Evolutionary conservation across 2,329 filamentous ascomycete species (phyloP).

Genomic region (Aspergillus fumigatiaffinis): DNA sequence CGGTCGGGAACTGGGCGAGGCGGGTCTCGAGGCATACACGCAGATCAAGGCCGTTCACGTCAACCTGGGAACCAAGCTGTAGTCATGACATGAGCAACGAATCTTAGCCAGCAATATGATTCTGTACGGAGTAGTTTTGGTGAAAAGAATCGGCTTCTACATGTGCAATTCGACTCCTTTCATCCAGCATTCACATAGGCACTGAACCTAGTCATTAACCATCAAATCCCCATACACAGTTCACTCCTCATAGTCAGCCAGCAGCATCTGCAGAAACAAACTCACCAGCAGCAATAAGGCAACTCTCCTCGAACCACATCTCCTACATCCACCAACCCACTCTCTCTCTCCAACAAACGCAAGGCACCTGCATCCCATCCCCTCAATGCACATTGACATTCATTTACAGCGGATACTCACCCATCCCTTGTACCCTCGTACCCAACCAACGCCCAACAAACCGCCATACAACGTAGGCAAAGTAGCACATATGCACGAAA

Average conservation of each 20-base stretch:
- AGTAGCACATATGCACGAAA: not conserved
- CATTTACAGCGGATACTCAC: too few species aligned
- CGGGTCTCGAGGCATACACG: slow-evolving; percentile 58
- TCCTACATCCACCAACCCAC: too few species aligned
- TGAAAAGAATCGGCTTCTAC: not conserved
- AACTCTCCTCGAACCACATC: not conserved
- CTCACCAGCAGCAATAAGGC: too few species aligned
- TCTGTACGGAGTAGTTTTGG: too few species aligned
- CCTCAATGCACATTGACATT: not conserved
- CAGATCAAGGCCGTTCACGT: slow-evolving; percentile 53
- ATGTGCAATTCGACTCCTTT: not conserved
- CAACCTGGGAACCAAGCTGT: slow-evolving; percentile 42
- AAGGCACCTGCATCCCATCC: too few species aligned
- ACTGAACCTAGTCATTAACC: too few species aligned
- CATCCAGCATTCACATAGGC: not conserved
- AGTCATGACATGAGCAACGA: slow-evolving; percentile 7
- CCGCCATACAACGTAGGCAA: not conserved
- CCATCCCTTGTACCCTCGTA: not conserved
- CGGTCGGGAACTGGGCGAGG: slow-evolving; percentile 58
- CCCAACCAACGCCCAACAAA: not conserved
- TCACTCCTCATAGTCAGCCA: too few species aligned
- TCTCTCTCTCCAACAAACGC: not conserved
- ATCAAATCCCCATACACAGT: not conserved
- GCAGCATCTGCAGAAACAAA: not conserved
- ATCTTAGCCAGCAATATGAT: not conserved